These are phyloP conservation scores for Clausena lansium DNA, from an alignment of 345 rosid species.

Conservation along the genomic window DNA sequence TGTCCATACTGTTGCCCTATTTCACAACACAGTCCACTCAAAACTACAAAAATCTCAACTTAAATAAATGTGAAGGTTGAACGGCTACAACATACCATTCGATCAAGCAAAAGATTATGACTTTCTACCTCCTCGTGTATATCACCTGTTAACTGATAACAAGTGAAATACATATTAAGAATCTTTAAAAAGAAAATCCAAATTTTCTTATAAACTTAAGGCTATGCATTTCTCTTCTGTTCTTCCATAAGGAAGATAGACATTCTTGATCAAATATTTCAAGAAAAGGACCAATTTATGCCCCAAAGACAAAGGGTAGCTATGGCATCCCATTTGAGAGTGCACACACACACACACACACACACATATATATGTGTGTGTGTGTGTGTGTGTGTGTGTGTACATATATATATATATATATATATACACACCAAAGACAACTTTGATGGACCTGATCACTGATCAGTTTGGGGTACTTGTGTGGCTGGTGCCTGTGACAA, in stretches of 20 bases:
- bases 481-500: not conserved
- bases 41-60: constrained; percentile 4
- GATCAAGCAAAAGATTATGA: constrained; percentile 80
- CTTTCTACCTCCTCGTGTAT: constrained; percentile 86
- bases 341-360: too few relatives aligned
- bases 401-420: too few relatives aligned
- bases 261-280: not conserved
- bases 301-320: not conserved
- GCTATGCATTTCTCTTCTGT: not conserved
- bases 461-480: not conserved
- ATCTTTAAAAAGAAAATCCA: not conserved
- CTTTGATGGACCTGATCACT: not conserved
- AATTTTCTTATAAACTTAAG: not conserved
- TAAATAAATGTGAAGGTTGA: not conserved
- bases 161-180: not conserved
- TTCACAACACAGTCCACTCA: constrained; percentile 22
- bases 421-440: not conserved
- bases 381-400: too few relatives aligned
- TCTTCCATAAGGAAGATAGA: not conserved
- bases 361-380: too few relatives aligned
- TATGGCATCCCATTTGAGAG: not conserved
- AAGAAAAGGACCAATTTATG: not conserved
- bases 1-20: constrained; percentile 87
- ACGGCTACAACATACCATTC: constrained; percentile 43
- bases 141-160: constrained; percentile 75